These are phyloP conservation scores for Limtongozyma cylindracea DNA, from an alignment of 805 yeast genomes.

Conservation along the genomic window DNA sequence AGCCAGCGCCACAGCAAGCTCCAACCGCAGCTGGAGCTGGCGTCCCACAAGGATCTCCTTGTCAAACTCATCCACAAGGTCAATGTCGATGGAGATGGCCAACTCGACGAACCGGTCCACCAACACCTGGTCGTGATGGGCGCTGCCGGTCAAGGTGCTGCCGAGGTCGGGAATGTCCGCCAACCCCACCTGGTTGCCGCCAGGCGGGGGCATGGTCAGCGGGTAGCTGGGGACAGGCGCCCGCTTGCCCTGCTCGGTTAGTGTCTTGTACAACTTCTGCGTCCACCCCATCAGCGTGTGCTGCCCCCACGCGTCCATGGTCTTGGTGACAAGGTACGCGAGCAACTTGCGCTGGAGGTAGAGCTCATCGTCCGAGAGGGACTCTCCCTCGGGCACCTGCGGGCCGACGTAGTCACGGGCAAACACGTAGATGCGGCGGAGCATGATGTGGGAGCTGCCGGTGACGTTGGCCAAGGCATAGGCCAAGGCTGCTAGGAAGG, in stretches of 20 bases:
- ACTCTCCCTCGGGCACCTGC: constrained; percentile 18
- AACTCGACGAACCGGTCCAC: constrained; percentile 11
- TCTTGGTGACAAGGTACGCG: constrained; percentile 31
- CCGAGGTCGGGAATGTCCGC: no score
- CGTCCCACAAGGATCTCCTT: no score
- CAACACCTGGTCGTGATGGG: no score
- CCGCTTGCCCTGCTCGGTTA: constrained; percentile 1
- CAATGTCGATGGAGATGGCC: constrained; percentile 41
- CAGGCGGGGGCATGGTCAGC: no score
- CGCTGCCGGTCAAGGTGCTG: no score
- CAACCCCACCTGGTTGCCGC: no score
- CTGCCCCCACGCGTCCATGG: constrained; percentile 12
- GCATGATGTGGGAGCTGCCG: constrained; percentile 7
- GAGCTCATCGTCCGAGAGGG: constrained; percentile 23
- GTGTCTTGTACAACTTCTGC: constrained; percentile 3
- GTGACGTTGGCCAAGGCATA: constrained; percentile 5
- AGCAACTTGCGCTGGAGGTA: constrained; percentile 40
- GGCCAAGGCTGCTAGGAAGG: constrained; percentile 25
- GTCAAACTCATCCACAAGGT: constrained; percentile 10
- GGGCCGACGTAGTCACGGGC: constrained; percentile 18
- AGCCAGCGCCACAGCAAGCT: constrained; percentile 14
- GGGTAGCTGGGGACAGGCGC: no score
- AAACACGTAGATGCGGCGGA: constrained; percentile 39
- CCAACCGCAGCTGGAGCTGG: no score
- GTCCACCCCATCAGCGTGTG: constrained; percentile 4